A percentile compares a stretch with the other conserved stretches of the same genome.
Conservation (phyloP, 2,329 filamentous ascomycete genomes). For the Exophiala spinifera region DNA sequence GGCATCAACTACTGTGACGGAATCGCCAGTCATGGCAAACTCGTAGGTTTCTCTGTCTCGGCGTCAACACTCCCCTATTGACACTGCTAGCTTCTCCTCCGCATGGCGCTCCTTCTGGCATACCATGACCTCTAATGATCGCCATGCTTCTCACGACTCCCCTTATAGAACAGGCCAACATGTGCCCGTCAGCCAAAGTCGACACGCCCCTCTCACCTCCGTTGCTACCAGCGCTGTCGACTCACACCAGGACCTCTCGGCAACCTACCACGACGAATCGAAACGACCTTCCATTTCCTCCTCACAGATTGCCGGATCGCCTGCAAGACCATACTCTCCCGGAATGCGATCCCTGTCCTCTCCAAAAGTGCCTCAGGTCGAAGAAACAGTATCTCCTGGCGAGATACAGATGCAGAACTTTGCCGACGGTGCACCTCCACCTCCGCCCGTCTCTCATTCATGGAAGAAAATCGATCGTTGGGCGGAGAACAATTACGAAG, state of each 20-base stretch:
- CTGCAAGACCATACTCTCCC: slow-evolving; percentile 76
- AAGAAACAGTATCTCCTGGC: slow-evolving; percentile 56
- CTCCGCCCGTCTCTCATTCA: slow-evolving; percentile 82
- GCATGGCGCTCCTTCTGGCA: slow-evolving; percentile 94
- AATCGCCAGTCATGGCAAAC: slow-evolving; percentile 28
- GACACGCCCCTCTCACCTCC: slow-evolving; percentile 78
- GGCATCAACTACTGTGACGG: slow-evolving; percentile 23
- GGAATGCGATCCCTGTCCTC: slow-evolving; percentile 70
- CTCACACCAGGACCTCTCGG: slow-evolving; percentile 78
- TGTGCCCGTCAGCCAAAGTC: slow-evolving; percentile 78
- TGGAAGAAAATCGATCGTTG: slow-evolving; percentile 93
- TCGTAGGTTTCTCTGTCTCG: slow-evolving; percentile 15
- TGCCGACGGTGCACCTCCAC: slow-evolving; percentile 82
- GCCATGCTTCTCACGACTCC: slow-evolving; percentile 87
- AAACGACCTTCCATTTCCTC: slow-evolving; percentile 51
- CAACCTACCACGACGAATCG: slow-evolving; percentile 73
- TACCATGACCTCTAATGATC: slow-evolving; percentile 74
- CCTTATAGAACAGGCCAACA: slow-evolving; percentile 88
- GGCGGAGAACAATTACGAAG: slow-evolving; percentile 92
- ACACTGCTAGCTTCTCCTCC: slow-evolving; percentile 23
- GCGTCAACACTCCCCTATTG: slow-evolving; percentile 5
- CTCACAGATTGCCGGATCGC: slow-evolving; percentile 55
- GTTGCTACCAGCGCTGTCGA: slow-evolving; percentile 82
- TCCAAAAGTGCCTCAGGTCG: slow-evolving; percentile 22
- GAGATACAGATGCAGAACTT: slow-evolving; percentile 98